Evolutionary conservation across 2,329 filamentous ascomycete genomes (phyloP), one percentile per base, ranked within the genome.

Genomic region (Ophiostoma montium): DNA sequence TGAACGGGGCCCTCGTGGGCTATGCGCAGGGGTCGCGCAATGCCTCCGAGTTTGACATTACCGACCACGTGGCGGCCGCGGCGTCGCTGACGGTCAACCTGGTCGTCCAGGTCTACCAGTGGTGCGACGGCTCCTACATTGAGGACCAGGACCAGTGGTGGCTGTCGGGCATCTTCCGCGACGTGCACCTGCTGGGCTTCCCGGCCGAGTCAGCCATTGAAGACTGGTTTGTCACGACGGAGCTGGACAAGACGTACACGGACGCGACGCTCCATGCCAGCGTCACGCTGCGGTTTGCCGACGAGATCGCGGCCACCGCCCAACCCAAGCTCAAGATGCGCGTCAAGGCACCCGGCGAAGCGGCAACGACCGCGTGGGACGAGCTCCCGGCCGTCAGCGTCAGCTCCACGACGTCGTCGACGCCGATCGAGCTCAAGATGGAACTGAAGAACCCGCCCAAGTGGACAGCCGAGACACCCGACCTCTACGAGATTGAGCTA

Each of bases 141-240:
- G 81, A 85, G 59, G 79, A 84, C 49, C 78, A 80, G 56, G 78
- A 84, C 59, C 78, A 82, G 57, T 84, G 80, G 80, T 79, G 78
- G 74, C 62, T 82, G 5, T 78, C 74, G 19, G 74, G 74, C 5
- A 84, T 84, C 35, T 85, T 82, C 57, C 70, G 81, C 18, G 80
- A 84, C 57, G 80, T 84, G 0, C 70, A 75, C 46, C 64, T 85
- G 5, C 60, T 83, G 10, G 70, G 71, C 0, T 76, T 83, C 50
- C 74, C 76, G 0, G 61, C 63, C 19, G 58, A 66, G 6, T 60
- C 61, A 19, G 65, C 70, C 36, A 74, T 82, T 45, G 70, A 80
- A 46, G 74, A 82, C 55, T 70, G 75, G 54, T 75, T 74, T 55
- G 57, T 81, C n/a, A 67, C 70, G 43, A 73, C 72, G 0, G 58